Percentiles rank a stretch among this genome's conserved stretches.
phyloP scores from a whole-genome alignment of 2,329 filamentous ascomycete genomes.

The Colletotrichum spinosum region DNA sequence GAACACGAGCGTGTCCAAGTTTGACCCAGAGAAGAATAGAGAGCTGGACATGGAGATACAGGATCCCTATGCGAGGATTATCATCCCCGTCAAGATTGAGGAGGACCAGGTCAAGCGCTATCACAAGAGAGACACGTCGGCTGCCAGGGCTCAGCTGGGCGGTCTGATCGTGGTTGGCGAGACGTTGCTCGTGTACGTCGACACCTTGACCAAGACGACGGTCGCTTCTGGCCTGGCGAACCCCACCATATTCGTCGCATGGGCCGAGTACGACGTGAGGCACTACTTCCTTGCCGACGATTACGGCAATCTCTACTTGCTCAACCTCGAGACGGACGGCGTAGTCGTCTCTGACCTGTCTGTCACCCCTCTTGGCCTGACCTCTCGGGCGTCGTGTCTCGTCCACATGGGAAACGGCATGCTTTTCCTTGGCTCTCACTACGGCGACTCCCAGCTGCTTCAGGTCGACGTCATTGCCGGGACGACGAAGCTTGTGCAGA shows the following conservation, averaged over 20 bases:
- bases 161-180: conserved; percentile 82
- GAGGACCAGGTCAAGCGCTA: conserved; percentile 70
- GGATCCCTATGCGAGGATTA: conserved; percentile 67
- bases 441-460: conserved; percentile 90
- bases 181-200: conserved; percentile 86
- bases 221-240: conserved; percentile 75
- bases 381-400: conserved; percentile 80
- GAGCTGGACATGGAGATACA: conserved; percentile 65
- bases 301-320: conserved; percentile 85
- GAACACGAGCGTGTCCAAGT: conserved; percentile 63
- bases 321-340: conserved; percentile 78
- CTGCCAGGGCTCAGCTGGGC: conserved; percentile 69
- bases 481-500: conserved; percentile 76
- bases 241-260: conserved; percentile 89
- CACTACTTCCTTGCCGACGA: conserved; percentile 93
- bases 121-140: conserved; percentile 65
- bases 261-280: conserved; percentile 85
- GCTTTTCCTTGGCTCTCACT: conserved; percentile 91
- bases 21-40: conserved; percentile 66
- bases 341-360: conserved; percentile 79
- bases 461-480: conserved; percentile 59
- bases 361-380: conserved; percentile 72
- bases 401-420: conserved; percentile 80
- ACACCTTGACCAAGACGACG: conserved; percentile 77
- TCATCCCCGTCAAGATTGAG: conserved; percentile 71